phyloP scores from a whole-genome alignment of 345 rosid genomes.

The Tarenaya hassleriana region DNA sequence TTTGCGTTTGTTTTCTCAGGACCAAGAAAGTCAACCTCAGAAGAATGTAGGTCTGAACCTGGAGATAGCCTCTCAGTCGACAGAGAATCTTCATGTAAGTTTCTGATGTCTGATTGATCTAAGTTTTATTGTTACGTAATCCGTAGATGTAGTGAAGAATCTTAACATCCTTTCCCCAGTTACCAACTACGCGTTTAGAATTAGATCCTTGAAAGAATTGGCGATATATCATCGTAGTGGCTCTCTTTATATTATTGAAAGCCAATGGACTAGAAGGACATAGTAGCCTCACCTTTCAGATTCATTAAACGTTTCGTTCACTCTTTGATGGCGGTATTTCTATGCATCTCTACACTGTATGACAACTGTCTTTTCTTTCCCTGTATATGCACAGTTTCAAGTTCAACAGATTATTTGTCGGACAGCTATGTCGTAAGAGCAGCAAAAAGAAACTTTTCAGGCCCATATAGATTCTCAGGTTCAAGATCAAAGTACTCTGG shows the following conservation, averaged over 20 bases:
- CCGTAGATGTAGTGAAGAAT: not conserved
- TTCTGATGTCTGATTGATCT: constrained; percentile 8
- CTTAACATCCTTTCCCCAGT: constrained; percentile 12
- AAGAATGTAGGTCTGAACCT: constrained; percentile 30
- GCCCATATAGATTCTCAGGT: constrained; percentile 38
- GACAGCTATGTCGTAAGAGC: constrained; percentile 40
- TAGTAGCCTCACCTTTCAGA: not conserved
- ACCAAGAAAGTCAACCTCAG: constrained; percentile 19
- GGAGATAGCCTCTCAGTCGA: constrained; percentile 23
- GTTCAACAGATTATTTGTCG: constrained; percentile 43
- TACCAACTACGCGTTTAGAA: constrained; percentile 18
- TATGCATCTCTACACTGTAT: constrained; percentile 1
- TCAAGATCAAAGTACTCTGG: constrained; percentile 20
- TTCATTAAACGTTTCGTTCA: not conserved
- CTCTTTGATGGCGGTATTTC: not conserved
- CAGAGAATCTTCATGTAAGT: constrained; percentile 53
- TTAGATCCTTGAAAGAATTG: constrained; percentile 4
- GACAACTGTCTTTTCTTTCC: not conserved
- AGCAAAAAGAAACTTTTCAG: constrained; percentile 35
- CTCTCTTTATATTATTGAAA: not conserved
- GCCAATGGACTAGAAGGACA: not conserved
- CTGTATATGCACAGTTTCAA: constrained; percentile 30
- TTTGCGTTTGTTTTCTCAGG: constrained; percentile 31
- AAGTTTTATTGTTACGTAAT: not conserved
- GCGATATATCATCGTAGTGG: constrained; percentile 6